phyloP scores from a whole-genome alignment of 2,329 filamentous ascomycete species.

The Colletotrichum salicis region DNA sequence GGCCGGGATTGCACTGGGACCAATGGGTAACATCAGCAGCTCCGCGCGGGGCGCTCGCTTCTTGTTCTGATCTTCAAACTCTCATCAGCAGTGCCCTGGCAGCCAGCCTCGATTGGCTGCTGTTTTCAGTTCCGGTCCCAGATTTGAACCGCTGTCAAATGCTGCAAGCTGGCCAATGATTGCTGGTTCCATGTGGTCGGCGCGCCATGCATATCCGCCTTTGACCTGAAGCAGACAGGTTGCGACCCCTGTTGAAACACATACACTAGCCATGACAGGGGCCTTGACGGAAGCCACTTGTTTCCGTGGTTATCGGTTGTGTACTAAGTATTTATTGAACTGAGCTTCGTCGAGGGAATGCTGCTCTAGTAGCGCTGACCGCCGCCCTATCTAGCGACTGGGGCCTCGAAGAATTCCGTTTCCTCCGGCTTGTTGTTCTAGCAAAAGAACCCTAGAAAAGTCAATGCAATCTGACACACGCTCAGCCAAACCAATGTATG shows the following conservation, averaged over 20 bases:
- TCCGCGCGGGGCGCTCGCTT: not conserved
- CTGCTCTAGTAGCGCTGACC: not conserved
- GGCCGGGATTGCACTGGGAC: not conserved
- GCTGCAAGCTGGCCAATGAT: not conserved
- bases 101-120: not conserved
- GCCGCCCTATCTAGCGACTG: not conserved
- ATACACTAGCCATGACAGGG: not conserved
- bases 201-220: not conserved
- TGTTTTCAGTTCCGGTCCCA: not conserved
- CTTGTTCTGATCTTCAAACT: not conserved
- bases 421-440: not conserved
- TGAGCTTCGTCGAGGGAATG: not conserved
- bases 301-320: not conserved
- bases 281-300: not conserved
- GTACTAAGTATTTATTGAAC: not conserved
- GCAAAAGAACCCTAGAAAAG: not conserved
- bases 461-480: not conserved
- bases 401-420: not conserved
- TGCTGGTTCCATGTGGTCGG: not conserved
- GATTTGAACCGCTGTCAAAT: not conserved
- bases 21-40: not conserved
- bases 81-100: not conserved
- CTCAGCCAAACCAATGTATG: not conserved
- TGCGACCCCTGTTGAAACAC: not conserved
- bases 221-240: not conserved